Evolutionary conservation across 257 asterid species (phyloP), one percentile per base, ranked within the genome.

Genomic region (Solanum piurae): DNA sequence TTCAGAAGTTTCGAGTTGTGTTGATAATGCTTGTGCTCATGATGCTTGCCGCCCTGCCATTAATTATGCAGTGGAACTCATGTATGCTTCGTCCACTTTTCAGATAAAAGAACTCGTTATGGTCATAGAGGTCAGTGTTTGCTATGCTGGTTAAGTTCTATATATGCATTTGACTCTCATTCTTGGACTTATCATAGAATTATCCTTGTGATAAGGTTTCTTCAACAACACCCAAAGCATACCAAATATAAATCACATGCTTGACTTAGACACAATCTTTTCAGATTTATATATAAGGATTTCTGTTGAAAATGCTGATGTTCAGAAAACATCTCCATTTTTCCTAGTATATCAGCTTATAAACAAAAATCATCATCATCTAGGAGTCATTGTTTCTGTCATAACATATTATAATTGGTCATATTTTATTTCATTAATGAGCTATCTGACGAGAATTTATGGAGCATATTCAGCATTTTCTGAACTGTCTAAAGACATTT

Each of bases 1-100:
- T 6, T 87, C 92, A 0, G 96, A 95, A 92, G 98, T 95, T 86
- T 93, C 98, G 2, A 94, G 94, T 25, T 96, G 99, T 87, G 95
- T 96, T 29, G 99, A 96, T 83, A 92, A 91, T 31, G 90, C 95
- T 27, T 96, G 99, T 71, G 91, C 90, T 52, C 99, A 96, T 77
- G 95, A 92, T 75, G 98, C 98, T 7, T 96, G 99, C 69, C 96
- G 96, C 23, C 98, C 99, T 5, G 96, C 99, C 36, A 94, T 96
- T 79, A 89, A 73, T 76, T 96, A 90, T 66, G 95, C 96, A 3
- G 98, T 93, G 88, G 98, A 94, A 66, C 94, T 96, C 93, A 95
- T 96, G 96, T 94, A 95, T 89, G 96, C 98, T 87, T 95, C 98
- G 46, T 93, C 95, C 73, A 90, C 88, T 20, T 95, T 96, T 89